Evolutionary conservation across 2,329 filamentous ascomycete genomes (phyloP), one percentile per base, ranked within the genome.

Genomic region (Hymenoscyphus linearis): DNA sequence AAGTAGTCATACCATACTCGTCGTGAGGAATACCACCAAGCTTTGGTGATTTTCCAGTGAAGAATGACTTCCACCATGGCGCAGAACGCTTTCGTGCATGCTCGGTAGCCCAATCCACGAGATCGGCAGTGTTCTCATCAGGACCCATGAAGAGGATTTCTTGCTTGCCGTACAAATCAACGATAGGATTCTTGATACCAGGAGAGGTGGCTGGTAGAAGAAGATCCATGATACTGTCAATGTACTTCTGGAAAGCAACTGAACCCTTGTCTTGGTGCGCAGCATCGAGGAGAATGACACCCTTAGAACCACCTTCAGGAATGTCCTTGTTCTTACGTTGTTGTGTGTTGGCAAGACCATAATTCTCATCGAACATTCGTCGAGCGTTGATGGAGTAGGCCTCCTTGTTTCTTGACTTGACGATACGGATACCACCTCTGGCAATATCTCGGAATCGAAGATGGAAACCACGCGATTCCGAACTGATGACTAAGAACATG

Each of bases 241-340:
- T 99, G 78, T 99, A 99, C 81, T 99, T 99, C 80, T 99, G 93
- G 70, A 99, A 99, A 1, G 95, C 93, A 65, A 96, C 92, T 55
- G 83, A 85, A 18, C 89, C 89, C 78, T 93, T 96, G 76, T 97
- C 91, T 77, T 99, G 95, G 77, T 97, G 92, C 74, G 93, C 88
- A 65, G 91, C 86, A 75, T 99, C 93, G 47, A 99, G 85, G 54
- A 99, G 83, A 63, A 99, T 93, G 61, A 99, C 95, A 78, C 95
- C 95, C 80, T 99, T 99, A 71, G 93, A 96, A 60, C 95, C 95
- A 66, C 95, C 95, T 79, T 99, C 95, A 2, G 95, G 95, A 58
- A 99, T 99, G 72, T 99, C 95, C 81, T 99, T 99, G 83, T 99
- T 99, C 85, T 99, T 99, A 73, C 95, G 91, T 79, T 99, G 95